phyloP scores from a whole-genome alignment of 2,329 filamentous ascomycete genomes.

The Exserohilum turcica region DNA sequence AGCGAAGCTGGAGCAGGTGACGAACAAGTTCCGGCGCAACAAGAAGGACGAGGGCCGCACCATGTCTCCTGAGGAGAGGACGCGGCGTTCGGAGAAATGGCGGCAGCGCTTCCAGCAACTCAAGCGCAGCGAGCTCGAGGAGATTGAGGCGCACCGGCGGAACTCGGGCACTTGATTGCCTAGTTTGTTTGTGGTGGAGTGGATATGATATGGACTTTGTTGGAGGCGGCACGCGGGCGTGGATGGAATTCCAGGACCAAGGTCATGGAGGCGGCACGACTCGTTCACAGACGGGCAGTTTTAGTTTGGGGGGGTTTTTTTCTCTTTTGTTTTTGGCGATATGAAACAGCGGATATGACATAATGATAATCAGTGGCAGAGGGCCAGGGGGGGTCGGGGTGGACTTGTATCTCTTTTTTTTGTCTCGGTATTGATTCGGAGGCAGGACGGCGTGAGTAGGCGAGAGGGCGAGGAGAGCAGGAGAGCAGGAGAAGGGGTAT shows the following conservation, averaged over 20 bases:
- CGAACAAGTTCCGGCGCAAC: constrained; percentile 51
- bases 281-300: neutral
- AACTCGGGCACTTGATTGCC: constrained; percentile 14
- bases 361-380: neutral
- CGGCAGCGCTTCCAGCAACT: constrained; percentile 42
- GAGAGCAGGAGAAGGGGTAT: neutral
- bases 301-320: neutral
- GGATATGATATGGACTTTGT: neutral
- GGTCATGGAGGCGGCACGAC: neutral
- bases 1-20: constrained; percentile 54
- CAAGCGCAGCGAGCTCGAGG: constrained; percentile 36
- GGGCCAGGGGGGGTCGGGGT: neutral
- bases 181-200: neutral
- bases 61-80: constrained; percentile 47
- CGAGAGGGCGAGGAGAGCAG: constrained; percentile 2
- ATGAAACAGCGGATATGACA: neutral
- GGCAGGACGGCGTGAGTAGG: neutral
- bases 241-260: neutral
- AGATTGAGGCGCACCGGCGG: constrained; percentile 32
- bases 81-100: constrained; percentile 44
- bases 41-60: constrained; percentile 45
- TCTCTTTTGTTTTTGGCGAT: neutral
- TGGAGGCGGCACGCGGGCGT: neutral
- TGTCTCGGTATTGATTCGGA: constrained; percentile 1
- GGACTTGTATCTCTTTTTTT: constrained; percentile 1